Evolutionary conservation across 2,329 filamentous ascomycete species (phyloP).

Genomic region (Septoria petroselini): DNA sequence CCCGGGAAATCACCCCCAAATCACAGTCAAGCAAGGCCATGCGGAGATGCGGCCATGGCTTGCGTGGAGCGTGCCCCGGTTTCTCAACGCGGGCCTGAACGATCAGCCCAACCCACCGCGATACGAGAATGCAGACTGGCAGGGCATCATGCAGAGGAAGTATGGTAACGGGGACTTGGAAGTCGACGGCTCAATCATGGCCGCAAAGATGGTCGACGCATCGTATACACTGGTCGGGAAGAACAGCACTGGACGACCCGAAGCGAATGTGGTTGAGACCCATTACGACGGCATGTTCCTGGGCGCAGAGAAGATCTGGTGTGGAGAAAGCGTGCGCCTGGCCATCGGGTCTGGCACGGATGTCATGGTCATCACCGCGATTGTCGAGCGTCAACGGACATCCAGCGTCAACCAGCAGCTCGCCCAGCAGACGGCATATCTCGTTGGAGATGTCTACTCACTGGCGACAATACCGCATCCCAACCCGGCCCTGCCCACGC

Average conservation of each 20-base stretch:
- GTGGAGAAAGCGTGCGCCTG: slow-evolving; percentile 57
- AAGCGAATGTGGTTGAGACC: slow-evolving; percentile 41
- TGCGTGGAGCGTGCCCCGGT: slow-evolving; percentile 56
- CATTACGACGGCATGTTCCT: slow-evolving; percentile 56
- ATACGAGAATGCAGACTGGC: slow-evolving; percentile 54
- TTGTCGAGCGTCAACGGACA: slow-evolving; percentile 41
- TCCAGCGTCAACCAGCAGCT: slow-evolving; percentile 29
- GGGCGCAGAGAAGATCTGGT: slow-evolving; percentile 59
- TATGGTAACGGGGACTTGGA: slow-evolving; percentile 51
- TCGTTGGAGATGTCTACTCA: slow-evolving; percentile 54
- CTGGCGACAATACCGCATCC: slow-evolving; percentile 44
- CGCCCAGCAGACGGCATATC: slow-evolving; percentile 34
- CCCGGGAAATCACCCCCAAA: slow-evolving; percentile 25
- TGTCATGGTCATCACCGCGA: slow-evolving; percentile 48
- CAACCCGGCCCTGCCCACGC: slow-evolving; percentile 37
- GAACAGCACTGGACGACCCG: slow-evolving; percentile 41
- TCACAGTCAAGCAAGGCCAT: slow-evolving; percentile 46
- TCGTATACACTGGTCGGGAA: slow-evolving; percentile 54
- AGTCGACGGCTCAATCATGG: slow-evolving; percentile 58
- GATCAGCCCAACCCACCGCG: slow-evolving; percentile 38
- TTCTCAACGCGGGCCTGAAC: slow-evolving; percentile 47
- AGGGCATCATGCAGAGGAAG: slow-evolving; percentile 39
- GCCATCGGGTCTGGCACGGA: slow-evolving; percentile 45
- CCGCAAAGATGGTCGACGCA: slow-evolving; percentile 54
- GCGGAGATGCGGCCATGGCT: slow-evolving; percentile 54